These are phyloP conservation scores for Phlyctochytrium arcticum DNA, from an alignment of 192 early-diverging fungal species.

Conservation along the genomic window DNA sequence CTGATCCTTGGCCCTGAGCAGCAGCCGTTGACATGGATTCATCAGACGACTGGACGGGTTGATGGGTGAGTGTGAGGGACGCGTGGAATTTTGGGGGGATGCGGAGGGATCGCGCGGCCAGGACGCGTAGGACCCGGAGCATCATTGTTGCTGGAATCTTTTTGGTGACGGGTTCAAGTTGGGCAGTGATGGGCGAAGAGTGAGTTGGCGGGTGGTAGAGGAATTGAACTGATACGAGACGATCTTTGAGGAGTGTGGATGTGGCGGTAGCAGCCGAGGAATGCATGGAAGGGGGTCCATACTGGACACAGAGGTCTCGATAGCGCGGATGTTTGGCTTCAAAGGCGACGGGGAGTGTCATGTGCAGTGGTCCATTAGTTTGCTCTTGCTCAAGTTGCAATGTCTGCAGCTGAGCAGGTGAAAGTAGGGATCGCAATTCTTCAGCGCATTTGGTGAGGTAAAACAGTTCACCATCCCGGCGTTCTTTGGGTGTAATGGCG, in stretches of 20 bases:
- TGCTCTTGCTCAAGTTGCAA: too few species aligned
- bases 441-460: constrained; percentile 27
- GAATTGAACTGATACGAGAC: constrained; percentile 20
- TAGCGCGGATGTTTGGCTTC: constrained; percentile 28
- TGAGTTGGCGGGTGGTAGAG: too few species aligned
- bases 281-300: constrained; percentile 23
- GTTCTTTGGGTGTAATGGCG: constrained; percentile 5
- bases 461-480: constrained; percentile 37
- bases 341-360: not conserved
- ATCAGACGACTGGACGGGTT: too few species aligned
- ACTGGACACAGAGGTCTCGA: constrained; percentile 20
- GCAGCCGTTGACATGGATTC: too few species aligned
- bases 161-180: constrained; percentile 10
- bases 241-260: constrained; percentile 31
- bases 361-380: too few species aligned
- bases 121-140: constrained; percentile 18
- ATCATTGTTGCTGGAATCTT: constrained; percentile 29
- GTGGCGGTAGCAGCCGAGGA: constrained; percentile 30
- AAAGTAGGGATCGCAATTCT: too few species aligned
- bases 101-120: constrained; percentile 4
- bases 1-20: too few species aligned
- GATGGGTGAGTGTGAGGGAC: not conserved
- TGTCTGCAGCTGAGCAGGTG: too few species aligned
- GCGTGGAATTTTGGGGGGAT: not conserved
- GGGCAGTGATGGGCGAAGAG: too few species aligned